These are phyloP conservation scores for Cyphellophora europaea DNA, from an alignment of 2,329 filamentous ascomycete genomes.

Conservation along the genomic window DNA sequence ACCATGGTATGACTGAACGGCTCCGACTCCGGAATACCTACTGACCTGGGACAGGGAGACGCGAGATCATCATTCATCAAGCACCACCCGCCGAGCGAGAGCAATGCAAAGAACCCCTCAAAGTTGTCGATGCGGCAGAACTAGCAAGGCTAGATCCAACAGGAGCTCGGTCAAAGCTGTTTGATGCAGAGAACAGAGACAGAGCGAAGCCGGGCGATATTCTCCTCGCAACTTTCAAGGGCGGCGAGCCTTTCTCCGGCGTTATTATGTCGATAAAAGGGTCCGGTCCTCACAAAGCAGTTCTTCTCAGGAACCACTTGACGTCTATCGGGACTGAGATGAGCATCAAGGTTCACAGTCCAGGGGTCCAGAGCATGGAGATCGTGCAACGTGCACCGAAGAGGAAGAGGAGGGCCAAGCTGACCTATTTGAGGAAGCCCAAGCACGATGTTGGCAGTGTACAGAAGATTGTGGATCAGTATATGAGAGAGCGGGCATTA, in stretches of 20 bases:
- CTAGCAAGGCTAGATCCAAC: constrained; percentile 71
- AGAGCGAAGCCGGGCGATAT: constrained; percentile 80
- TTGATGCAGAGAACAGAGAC: constrained; percentile 65
- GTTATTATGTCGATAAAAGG: constrained; percentile 80
- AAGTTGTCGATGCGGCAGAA: constrained; percentile 57
- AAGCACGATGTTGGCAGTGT: constrained; percentile 83
- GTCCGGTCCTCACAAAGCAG: constrained; percentile 78
- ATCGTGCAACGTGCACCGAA: constrained; percentile 79
- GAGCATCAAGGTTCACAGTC: constrained; percentile 94
- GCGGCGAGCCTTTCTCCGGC: constrained; percentile 81
- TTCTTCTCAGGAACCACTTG: constrained; percentile 77
- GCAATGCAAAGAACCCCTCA: constrained; percentile 53
- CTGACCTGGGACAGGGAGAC: constrained; percentile 25
- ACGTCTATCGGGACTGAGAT: constrained; percentile 87
- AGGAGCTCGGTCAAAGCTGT: constrained; percentile 71
- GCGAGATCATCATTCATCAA: constrained; percentile 47
- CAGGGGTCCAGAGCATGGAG: constrained; percentile 82
- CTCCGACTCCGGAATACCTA: neutral
- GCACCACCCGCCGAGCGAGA: constrained; percentile 26
- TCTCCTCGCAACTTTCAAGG: constrained; percentile 76
- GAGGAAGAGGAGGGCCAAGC: constrained; percentile 73
- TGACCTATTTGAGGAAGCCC: constrained; percentile 82
- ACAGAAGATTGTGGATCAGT: constrained; percentile 65
- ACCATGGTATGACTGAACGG: constrained; percentile 23
- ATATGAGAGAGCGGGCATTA: constrained; percentile 45